Conservation (phyloP, 176 grass and related monocot genomes). For the Zea mays region DNA sequence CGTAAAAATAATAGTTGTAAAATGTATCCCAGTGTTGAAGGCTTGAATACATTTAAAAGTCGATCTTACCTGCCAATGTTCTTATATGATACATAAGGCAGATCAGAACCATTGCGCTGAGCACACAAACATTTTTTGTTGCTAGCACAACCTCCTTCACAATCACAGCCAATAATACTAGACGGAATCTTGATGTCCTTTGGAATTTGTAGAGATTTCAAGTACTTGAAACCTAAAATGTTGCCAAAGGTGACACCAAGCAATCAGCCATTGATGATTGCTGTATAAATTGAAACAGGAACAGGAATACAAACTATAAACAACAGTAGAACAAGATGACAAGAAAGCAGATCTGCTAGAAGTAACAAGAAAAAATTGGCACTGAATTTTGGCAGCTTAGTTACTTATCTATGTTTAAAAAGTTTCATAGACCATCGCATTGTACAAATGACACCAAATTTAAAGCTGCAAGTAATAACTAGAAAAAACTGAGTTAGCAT, state of each 20-base stretch:
- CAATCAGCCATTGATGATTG: slow-evolving; percentile 14
- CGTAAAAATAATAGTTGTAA: not conserved
- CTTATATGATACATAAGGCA: slow-evolving; percentile 72
- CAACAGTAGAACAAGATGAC: not conserved
- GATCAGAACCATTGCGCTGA: slow-evolving; percentile 64
- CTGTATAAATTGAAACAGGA: not conserved
- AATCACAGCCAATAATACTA: slow-evolving; percentile 65
- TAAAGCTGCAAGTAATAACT: not conserved
- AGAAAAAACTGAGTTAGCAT: not conserved
- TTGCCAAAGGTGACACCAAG: slow-evolving; percentile 2
- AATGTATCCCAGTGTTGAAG: slow-evolving; percentile 3
- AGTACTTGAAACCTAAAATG: slow-evolving; percentile 60
- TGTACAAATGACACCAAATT: not conserved
- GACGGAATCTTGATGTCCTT: slow-evolving; percentile 58
- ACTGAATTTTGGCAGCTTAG: not conserved
- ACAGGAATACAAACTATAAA: not conserved
- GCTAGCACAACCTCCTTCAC: slow-evolving; percentile 68
- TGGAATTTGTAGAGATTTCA: slow-evolving; percentile 54
- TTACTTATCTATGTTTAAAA: not conserved
- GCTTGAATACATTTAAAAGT: not conserved
- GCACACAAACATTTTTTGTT: slow-evolving; percentile 78
- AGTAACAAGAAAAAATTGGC: not conserved
- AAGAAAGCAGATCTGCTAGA: not conserved
- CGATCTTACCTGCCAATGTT: slow-evolving; percentile 55
- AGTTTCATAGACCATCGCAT: not conserved